Evolutionary conservation across 1,139 yeast genomes (phyloP), one percentile per base, ranked within the genome.

Genomic region (Taphrina communis): DNA sequence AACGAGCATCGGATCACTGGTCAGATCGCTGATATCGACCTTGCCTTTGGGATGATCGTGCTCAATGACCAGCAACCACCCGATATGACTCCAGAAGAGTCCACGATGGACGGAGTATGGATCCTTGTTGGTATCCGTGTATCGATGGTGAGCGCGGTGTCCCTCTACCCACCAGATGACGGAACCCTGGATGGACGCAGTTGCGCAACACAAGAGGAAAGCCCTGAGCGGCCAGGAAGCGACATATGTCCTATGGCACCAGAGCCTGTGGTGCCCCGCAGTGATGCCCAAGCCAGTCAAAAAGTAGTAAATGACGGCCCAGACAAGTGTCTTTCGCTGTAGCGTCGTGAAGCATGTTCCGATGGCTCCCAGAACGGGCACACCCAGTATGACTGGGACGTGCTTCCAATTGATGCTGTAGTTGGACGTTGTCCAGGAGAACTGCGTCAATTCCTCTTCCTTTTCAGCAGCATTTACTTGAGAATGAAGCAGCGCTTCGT

Each of bases 111-210:
- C 99, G 77, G 92, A 97, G 80, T 94, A 95, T 68, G 99, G 99
- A 79, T 94, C 99, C 84, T 97, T 89, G 72, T 87, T 83, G 62
- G 99, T 94, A 81, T 94, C 99, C n/a, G 98, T 94, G 82, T 89
- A 94, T 80, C 99, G 86, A 82, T 94, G 99, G 81, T 94, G 99
- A 73, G 95, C 86, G 83, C 99, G 88, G 82, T 94, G 99, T 69
- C 95, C 89, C 78, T 93, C 97, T 68, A 94, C 88, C 99, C 99
- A 94, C 99, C 99, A 95, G 81, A 94, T 93, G 79, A 93, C 88
- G 61, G 97, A 92, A 73, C 99, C 99, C 81, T 94, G 96, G 70
- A 91, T 92, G 69, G 97, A 90, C 68, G 97, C 96, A 55, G 97
- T 95, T 71, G 99, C 99, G 74, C 89, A 89, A 61, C 91, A 81